Evolutionary conservation across 2,329 filamentous ascomycete genomes (phyloP).

Genomic region (Talaromyces sp.): DNA sequence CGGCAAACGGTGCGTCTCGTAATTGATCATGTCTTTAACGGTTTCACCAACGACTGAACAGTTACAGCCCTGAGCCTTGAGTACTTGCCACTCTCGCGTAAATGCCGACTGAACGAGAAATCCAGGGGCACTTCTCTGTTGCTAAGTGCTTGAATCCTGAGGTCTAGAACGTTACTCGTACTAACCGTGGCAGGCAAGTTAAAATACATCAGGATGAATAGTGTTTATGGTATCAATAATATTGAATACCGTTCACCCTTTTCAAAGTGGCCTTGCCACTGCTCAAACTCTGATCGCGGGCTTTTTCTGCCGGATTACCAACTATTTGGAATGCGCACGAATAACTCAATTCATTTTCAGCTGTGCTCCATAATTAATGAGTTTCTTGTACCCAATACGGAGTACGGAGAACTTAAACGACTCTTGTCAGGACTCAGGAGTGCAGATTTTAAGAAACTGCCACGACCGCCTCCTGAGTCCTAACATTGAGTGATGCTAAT

Average conservation of each 20-base stretch:
- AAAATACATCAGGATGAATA: not conserved
- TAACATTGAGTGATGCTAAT: not conserved
- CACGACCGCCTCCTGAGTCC: not conserved
- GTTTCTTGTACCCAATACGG: not conserved
- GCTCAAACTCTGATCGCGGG: not conserved
- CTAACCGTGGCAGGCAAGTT: not conserved
- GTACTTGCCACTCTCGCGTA: no score
- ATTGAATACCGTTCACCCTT: no score
- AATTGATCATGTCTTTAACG: not conserved
- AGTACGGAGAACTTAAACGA: not conserved
- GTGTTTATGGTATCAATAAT: not conserved
- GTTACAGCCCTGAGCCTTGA: no score
- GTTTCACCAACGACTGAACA: not conserved
- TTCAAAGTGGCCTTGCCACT: not conserved
- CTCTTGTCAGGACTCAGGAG: no score
- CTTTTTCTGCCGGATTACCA: not conserved
- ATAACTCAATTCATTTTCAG: not conserved
- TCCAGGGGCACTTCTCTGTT: not conserved
- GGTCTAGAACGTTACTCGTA: not conserved
- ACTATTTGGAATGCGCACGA: not conserved
- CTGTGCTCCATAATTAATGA: not conserved
- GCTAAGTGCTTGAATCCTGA: no score
- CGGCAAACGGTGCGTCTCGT: not conserved
- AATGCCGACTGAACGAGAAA: not conserved
- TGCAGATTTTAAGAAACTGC: not conserved